These are phyloP conservation scores for Tetradesmus obliquus DNA, from an alignment of 139 green algal species.

Conservation along the genomic window DNA sequence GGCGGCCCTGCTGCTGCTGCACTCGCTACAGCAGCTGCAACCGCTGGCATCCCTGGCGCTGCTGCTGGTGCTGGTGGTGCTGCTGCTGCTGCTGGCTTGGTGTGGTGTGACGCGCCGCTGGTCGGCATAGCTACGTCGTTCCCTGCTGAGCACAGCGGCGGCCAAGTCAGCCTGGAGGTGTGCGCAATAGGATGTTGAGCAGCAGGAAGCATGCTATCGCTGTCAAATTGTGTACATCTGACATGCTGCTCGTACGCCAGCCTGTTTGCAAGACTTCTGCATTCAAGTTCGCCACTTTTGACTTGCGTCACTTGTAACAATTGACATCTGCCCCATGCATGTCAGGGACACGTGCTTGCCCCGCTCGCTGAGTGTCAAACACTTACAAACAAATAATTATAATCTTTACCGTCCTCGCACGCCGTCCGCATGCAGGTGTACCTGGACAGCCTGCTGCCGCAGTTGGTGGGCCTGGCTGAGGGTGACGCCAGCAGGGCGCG, in stretches of 20 bases:
- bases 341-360: too few relatives aligned
- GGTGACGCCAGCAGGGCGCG: conserved; percentile 7
- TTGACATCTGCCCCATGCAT: too few relatives aligned
- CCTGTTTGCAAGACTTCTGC: too few relatives aligned
- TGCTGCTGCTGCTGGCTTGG: not conserved
- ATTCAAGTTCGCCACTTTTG: too few relatives aligned
- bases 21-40: conserved; percentile 26
- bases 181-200: not conserved
- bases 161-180: conserved; percentile 7
- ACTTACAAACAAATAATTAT: too few relatives aligned
- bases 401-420: too few relatives aligned
- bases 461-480: conserved; percentile 6
- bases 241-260: too few relatives aligned
- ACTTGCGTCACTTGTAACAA: too few relatives aligned
- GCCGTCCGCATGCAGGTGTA: not conserved
- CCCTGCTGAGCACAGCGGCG: not conserved
- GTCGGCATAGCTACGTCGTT: conserved; percentile 3
- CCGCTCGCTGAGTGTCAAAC: too few relatives aligned
- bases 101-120: conserved; percentile 13
- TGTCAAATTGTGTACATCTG: not conserved
- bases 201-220: not conserved
- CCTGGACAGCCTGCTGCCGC: conserved; percentile 21
- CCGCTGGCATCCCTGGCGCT: not conserved
- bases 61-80: not conserved
- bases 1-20: conserved; percentile 23